Evolutionary conservation across 2,329 filamentous ascomycete species (phyloP), one percentile per base, ranked within the genome.

Genomic region (Xylariaceae sp.): DNA sequence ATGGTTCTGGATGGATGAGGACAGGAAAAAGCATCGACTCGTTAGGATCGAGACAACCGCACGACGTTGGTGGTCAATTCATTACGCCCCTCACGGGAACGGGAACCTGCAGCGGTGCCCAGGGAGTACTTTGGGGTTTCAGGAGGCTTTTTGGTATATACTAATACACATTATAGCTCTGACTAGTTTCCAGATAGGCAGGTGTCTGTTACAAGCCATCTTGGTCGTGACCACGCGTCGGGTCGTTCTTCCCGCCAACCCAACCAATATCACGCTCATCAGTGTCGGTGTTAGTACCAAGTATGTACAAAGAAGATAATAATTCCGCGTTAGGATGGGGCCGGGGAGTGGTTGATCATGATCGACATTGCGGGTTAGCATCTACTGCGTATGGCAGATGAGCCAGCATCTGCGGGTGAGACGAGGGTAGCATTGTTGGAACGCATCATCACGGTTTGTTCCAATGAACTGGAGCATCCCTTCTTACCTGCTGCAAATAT

Each of bases 251-350:
- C 47, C 50, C 55, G 37, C 47, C 18, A 50, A 41, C 47, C 42
- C 52, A 56, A 47, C 51, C 57, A 64, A 62, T 61, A 53, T 55
- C 51, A 55, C 58, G 52, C 54, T 52, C 23, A 42, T 50, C 47
- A 54, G 54, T 61, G 59, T 57, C 48, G 23, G 23, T 50, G n/a
- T 29, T 48, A 56, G 32, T 43, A 44, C 53, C 18, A 54, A 42
- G 52, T 54, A 52, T 46, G 42, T 51, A 21, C 10, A 23, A 41
- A 26, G 49, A 56, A 52, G 56, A 47, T 54, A 48, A 59, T 50
- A 58, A 50, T 51, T 64, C 58, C 49, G 51, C 48, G 56, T 16
- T 55, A 60, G 60, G 62, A 60, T 58, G 52, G 57, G 58, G 49
- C 62, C 57, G 60, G 60, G 54, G 44, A 56, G 37, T 45, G 52